Evolutionary conservation across 1,284 basidiomycete species (phyloP).

Genomic region (Cutaneotrichosporon cavernicola): DNA sequence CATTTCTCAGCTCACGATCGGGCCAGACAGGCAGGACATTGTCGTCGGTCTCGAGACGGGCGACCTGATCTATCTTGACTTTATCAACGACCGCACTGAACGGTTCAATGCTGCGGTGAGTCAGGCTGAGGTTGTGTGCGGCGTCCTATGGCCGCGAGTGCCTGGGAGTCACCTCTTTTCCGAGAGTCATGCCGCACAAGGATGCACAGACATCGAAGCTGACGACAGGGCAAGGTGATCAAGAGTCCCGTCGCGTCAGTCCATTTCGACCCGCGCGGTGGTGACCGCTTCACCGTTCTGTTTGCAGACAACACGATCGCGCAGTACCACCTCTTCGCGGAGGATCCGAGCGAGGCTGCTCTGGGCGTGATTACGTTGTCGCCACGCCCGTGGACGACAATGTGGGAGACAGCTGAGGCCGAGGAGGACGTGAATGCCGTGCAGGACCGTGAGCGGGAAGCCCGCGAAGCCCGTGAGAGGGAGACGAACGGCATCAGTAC

Average conservation of each 20-base stretch:
- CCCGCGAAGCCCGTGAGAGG: background rate
- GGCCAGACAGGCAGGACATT: constrained; percentile 74
- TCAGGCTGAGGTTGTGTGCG: constrained; percentile 14
- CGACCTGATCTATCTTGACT: constrained; percentile 85
- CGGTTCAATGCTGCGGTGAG: constrained; percentile 86
- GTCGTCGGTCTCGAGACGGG: constrained; percentile 90
- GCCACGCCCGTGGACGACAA: constrained; percentile 40
- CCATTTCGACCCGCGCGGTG: constrained; percentile 82
- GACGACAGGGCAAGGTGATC: constrained; percentile 68
- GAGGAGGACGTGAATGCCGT: constrained; percentile 10
- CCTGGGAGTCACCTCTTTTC: background rate
- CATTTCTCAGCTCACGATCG: constrained; percentile 67
- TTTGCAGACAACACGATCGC: constrained; percentile 65
- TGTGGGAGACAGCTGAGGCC: constrained; percentile 28
- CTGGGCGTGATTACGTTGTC: constrained; percentile 27
- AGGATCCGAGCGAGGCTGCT: constrained; percentile 38
- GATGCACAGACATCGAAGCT: background rate
- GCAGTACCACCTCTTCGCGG: constrained; percentile 47
- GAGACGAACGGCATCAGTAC: constrained; percentile 7
- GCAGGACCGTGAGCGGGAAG: constrained; percentile 1
- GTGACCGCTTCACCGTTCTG: constrained; percentile 82
- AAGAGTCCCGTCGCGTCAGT: constrained; percentile 77
- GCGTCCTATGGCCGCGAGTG: background rate
- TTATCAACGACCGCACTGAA: constrained; percentile 68
- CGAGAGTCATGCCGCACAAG: background rate